phyloP scores from a whole-genome alignment of 805 yeast species.

The Saccharomycopsis vini region DNA sequence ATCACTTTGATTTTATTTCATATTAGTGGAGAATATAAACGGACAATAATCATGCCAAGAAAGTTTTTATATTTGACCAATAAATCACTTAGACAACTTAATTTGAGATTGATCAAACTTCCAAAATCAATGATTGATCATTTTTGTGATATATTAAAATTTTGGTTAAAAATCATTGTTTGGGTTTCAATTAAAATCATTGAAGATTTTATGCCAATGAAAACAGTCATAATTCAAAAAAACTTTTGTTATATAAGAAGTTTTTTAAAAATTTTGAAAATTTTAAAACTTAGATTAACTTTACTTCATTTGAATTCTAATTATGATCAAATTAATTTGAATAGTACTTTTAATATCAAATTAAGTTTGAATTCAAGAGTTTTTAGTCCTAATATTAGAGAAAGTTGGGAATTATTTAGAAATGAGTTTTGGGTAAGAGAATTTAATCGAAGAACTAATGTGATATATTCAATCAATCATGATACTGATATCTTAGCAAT shows the following conservation, averaged over 20 bases:
- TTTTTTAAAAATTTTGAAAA: slow-evolving; percentile 11
- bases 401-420: slow-evolving; percentile 90
- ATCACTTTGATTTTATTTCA: slow-evolving; percentile 72
- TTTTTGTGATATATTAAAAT: slow-evolving; percentile 4
- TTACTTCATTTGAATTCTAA: slow-evolving; percentile 13
- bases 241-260: slow-evolving; percentile 12
- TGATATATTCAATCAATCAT: slow-evolving; percentile 12
- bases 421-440: slow-evolving; percentile 91
- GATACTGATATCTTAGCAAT: slow-evolving; percentile 17
- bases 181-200: slow-evolving; percentile 2
- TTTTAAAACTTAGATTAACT: slow-evolving; percentile 9
- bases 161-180: neutral
- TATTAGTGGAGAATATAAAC: slow-evolving; percentile 79
- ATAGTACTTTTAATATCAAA: slow-evolving; percentile 30
- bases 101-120: slow-evolving; percentile 66
- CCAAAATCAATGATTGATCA: slow-evolving; percentile 13
- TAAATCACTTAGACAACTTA: slow-evolving; percentile 79
- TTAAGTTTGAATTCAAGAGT: slow-evolving; percentile 72
- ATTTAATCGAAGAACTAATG: slow-evolving; percentile 45
- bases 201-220: slow-evolving; percentile 10
- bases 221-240: slow-evolving; percentile 2
- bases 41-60: slow-evolving; percentile 77
- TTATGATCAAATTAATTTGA: slow-evolving; percentile 14
- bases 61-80: slow-evolving; percentile 74
- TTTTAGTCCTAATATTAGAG: slow-evolving; percentile 75